Evolutionary conservation across 2,329 filamentous ascomycete genomes (phyloP).

Genomic region (Microcyclosporella mali): DNA sequence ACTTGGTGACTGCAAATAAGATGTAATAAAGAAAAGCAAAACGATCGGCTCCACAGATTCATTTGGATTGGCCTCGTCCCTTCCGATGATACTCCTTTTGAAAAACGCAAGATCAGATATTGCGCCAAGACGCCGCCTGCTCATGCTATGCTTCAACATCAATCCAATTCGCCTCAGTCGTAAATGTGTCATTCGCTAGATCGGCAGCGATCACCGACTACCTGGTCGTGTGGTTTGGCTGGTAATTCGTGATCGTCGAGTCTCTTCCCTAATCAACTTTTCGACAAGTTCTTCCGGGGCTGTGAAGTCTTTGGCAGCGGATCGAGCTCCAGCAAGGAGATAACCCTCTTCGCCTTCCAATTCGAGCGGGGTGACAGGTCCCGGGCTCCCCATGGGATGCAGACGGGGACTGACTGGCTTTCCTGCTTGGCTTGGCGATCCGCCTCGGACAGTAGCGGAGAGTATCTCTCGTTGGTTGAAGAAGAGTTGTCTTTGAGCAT

Average conservation of each 20-base stretch:
- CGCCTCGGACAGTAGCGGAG: slow-evolving; percentile 20
- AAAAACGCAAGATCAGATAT: too few species aligned
- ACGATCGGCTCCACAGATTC: too few species aligned
- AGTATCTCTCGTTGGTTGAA: slow-evolving; percentile 43
- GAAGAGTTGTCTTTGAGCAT: slow-evolving; percentile 45
- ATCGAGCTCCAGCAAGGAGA: slow-evolving; percentile 39
- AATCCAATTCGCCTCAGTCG: too few species aligned
- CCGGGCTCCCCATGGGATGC: slow-evolving; percentile 45
- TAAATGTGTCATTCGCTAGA: too few species aligned
- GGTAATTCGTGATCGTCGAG: slow-evolving; percentile 21
- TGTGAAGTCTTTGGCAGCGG: slow-evolving; percentile 13
- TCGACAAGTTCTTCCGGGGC: slow-evolving; percentile 40
- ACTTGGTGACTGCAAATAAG: too few species aligned
- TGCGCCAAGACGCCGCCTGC: too few species aligned
- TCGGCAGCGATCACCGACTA: too few species aligned
- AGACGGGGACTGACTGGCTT: slow-evolving; percentile 46
- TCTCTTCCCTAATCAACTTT: slow-evolving; percentile 42
- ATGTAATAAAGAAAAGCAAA: too few species aligned
- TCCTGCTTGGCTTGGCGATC: slow-evolving; percentile 16
- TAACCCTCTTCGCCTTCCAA: slow-evolving; percentile 42
- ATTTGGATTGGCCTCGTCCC: too few species aligned
- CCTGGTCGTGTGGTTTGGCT: too few species aligned
- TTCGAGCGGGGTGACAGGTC: slow-evolving; percentile 48
- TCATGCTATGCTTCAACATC: too few species aligned
- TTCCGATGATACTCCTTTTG: too few species aligned